Conservation (phyloP, 202 grass and related monocot genomes). For the Bolboschoenoplectus hybrid region DNA sequence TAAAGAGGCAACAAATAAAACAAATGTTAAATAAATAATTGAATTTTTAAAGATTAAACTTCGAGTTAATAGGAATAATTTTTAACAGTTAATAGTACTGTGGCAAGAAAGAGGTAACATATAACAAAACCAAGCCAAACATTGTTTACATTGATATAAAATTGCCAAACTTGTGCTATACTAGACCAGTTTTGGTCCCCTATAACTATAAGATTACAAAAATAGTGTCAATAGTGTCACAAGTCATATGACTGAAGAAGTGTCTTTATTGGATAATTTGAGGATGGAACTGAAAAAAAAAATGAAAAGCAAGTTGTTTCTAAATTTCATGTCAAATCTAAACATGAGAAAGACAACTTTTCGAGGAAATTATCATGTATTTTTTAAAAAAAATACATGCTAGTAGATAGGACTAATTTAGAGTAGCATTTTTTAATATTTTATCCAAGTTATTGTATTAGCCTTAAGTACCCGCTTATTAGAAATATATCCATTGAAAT, state of each 20-base stretch:
- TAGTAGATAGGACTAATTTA: not conserved
- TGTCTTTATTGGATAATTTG: conserved; percentile 1
- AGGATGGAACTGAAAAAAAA: not conserved
- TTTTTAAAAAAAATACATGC: not conserved
- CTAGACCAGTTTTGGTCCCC: not conserved
- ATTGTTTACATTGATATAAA: not conserved
- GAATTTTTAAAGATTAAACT: too few relatives aligned
- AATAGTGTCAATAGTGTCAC: not conserved
- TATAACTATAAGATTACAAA: not conserved
- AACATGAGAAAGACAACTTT: not conserved
- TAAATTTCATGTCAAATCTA: not conserved
- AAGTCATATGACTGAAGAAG: not conserved
- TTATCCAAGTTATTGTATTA: too few relatives aligned
- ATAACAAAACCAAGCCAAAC: not conserved
- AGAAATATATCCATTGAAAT: too few relatives aligned
- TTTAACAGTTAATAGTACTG: too few relatives aligned
- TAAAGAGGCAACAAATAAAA: too few relatives aligned
- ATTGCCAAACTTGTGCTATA: not conserved
- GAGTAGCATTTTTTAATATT: not conserved
- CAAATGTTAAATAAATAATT: too few relatives aligned
- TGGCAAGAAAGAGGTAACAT: too few relatives aligned
- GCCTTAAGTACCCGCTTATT: too few relatives aligned
- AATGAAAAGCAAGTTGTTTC: not conserved
- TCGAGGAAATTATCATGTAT: not conserved
- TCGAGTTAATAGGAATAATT: too few relatives aligned